Conservation (phyloP, 805 yeast genomes). For the Ogataea naganishii region DNA sequence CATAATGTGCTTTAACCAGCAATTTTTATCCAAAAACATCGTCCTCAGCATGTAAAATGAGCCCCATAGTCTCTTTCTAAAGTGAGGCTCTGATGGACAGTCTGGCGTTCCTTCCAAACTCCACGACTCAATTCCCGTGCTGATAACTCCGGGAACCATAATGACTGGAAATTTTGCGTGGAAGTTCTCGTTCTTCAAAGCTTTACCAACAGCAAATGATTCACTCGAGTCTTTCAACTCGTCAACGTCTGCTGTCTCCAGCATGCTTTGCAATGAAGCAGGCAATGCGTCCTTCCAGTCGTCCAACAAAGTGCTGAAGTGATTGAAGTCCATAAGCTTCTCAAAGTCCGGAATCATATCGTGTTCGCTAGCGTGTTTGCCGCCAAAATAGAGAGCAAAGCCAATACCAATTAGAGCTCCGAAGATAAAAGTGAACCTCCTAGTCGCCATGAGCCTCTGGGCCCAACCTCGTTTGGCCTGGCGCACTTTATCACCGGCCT, state of each 20-base stretch:
- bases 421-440: slow-evolving; percentile 51
- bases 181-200: slow-evolving; percentile 41
- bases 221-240: slow-evolving; percentile 55
- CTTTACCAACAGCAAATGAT: slow-evolving; percentile 80
- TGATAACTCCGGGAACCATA: slow-evolving; percentile 92
- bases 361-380: slow-evolving; percentile 27
- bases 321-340: slow-evolving; percentile 44
- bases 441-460: too few species aligned
- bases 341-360: slow-evolving; percentile 41
- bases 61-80: slow-evolving; percentile 93
- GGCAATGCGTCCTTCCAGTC: slow-evolving; percentile 79
- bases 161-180: slow-evolving; percentile 68
- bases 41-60: slow-evolving; percentile 90
- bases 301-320: slow-evolving; percentile 47
- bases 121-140: slow-evolving; percentile 95
- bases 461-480: too few species aligned
- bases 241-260: slow-evolving; percentile 46
- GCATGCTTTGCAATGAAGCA: slow-evolving; percentile 44
- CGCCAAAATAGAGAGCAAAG: slow-evolving; percentile 55
- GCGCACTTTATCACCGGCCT: too few species aligned
- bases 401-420: slow-evolving; percentile 70
- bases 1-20: slow-evolving; percentile 91
- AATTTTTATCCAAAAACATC: slow-evolving; percentile 83
- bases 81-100: slow-evolving; percentile 79
- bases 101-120: slow-evolving; percentile 64